Base-by-base conservation (phyloP, 2,329 filamentous ascomycete species). In the Simplicillium sp. region DNA sequence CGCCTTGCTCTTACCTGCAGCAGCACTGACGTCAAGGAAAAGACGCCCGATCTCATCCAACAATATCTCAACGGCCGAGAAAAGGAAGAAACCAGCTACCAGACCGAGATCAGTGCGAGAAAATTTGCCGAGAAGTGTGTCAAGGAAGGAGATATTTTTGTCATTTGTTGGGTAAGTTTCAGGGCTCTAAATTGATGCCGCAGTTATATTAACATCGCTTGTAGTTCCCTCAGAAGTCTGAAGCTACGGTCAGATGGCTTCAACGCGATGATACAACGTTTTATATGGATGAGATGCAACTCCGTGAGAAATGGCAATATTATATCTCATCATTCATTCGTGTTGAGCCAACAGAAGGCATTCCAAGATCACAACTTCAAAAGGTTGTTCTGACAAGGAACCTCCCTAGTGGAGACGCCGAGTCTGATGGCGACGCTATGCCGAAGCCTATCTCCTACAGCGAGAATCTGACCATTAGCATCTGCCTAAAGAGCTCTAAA, bases 321-420 rank as follows among this genome's bases (percentile, higher is more conserved):
- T 98, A 98, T 58, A 87, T 95, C 43, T 89, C 90, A 14, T 88
- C 89, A 0, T 97, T 85, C 61, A 85, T 87, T 50, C 86, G 87
- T 47, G 76, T 89, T 17, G 87, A 95, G 54, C 85, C 87, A 2
- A 98, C 92, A 0, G 86, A 92, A 61, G 85, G 85, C 12, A 73
- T 92, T 3, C 67, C 73, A 7, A 70, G 80, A 38, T 71, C 73
- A 6, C 76, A 75, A 37, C 71, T 87, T 53, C 77, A 75, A 46
- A 83, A 80, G 62, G 73, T 79, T 4, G 77, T 88, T 43, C 69
- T 90, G 13, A 74, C 77, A 38, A 81, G 84, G 43, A 89, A 85
- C 58, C 66, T 87, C 31, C 80, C 82, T 1, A 66, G 68, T 48
- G 56, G 72, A 43, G 75, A 84, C 43, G 70, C 73, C 31, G 75